phyloP scores from a whole-genome alignment of 306 rosid genomes.

The Parietaria judaica region DNA sequence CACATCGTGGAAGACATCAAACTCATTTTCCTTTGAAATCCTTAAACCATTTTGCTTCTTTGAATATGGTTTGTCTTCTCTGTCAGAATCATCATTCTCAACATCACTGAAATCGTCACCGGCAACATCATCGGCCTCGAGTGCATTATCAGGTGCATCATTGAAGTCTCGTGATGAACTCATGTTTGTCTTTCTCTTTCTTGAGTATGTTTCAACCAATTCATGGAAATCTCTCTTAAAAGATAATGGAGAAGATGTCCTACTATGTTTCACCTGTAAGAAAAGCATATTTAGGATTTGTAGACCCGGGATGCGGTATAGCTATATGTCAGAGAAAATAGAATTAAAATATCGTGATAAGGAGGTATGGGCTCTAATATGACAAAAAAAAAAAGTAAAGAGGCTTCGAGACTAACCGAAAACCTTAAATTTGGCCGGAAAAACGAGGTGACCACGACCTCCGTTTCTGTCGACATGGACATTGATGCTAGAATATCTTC shows the following conservation, averaged over 20 bases:
- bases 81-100: constrained; percentile 33
- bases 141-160: constrained; percentile 22
- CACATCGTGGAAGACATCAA: constrained; percentile 54
- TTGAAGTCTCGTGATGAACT: constrained; percentile 26
- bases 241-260: constrained; percentile 55
- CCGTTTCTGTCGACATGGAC: constrained; percentile 61
- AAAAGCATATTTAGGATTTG: not conserved
- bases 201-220: constrained; percentile 42
- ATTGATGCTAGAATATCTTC: constrained; percentile 75
- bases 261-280: constrained; percentile 70
- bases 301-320: no score
- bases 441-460: constrained; percentile 71
- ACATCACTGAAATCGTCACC: constrained; percentile 30
- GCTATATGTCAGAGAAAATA: no score
- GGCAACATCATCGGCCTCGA: constrained; percentile 34
- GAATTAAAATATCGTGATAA: no score
- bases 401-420: constrained; percentile 39
- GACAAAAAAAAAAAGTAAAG: not conserved
- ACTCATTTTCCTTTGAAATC: constrained; percentile 54
- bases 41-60: constrained; percentile 20
- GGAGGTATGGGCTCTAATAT: no score
- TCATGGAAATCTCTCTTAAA: constrained; percentile 60
- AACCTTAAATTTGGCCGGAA: constrained; percentile 72
- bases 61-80: constrained; percentile 26
- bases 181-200: constrained; percentile 37